These are phyloP conservation scores for Triangularia setosa DNA, from an alignment of 2,329 filamentous ascomycete species.

Conservation along the genomic window DNA sequence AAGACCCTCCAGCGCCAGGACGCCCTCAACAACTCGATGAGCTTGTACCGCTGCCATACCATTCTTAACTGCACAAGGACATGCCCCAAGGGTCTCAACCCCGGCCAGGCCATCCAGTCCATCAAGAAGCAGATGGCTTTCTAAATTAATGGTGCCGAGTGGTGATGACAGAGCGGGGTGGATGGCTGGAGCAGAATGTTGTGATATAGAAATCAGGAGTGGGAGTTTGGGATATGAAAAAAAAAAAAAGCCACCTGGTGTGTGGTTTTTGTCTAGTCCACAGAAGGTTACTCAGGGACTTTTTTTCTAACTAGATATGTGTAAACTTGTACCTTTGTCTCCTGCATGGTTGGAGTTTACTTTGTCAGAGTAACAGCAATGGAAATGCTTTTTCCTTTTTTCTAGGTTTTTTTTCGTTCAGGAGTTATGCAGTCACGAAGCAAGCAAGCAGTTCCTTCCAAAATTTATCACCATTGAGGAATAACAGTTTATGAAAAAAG, in stretches of 20 bases:
- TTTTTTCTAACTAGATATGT: conserved; percentile 18
- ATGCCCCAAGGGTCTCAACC: conserved; percentile 97
- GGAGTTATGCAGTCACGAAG: background rate
- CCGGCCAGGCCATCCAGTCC: conserved; percentile 80
- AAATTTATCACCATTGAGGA: too few species aligned
- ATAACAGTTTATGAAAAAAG: too few species aligned
- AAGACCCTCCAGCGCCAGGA: conserved; percentile 81
- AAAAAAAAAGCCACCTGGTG: conserved; percentile 1
- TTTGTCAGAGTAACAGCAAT: conserved; percentile 29
- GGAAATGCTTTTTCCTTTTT: background rate
- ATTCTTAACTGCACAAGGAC: conserved; percentile 98
- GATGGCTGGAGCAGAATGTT: too few species aligned
- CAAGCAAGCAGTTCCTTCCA: background rate
- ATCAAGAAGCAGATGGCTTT: conserved; percentile 96
- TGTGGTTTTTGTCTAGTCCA: background rate
- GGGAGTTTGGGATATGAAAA: conserved; percentile 9
- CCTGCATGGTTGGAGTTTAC: conserved; percentile 34
- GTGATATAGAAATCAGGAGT: background rate
- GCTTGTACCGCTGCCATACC: conserved; percentile 96
- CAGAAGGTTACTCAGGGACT: conserved; percentile 3
- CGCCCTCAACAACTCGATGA: conserved; percentile 97
- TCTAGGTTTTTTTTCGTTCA: conserved; percentile 13
- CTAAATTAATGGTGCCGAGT: conserved; percentile 27
- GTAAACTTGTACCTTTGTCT: conserved; percentile 30
- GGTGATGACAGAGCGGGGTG: background rate